Base-by-base conservation (phyloP, 805 yeast genomes). In the Candida maesae region DNA sequence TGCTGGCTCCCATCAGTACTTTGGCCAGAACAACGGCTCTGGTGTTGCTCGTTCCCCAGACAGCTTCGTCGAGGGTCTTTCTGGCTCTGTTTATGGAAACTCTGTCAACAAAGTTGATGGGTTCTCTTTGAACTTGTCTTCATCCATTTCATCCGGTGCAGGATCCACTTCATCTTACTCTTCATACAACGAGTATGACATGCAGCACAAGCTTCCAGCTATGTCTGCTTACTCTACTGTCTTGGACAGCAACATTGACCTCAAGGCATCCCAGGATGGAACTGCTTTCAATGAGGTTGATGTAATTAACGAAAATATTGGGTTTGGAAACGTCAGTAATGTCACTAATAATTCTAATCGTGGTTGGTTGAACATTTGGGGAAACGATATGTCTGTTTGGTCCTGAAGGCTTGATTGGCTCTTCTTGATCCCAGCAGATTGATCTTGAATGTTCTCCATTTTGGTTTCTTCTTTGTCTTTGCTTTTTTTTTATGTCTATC, bases 351-450 rank as follows among this genome's bases (percentile, higher is more conserved):
- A 38, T 31, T 33, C 51, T 25, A 39, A 36, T 34, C 39, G 48
- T 33, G 59, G 59, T 19, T 56, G 55, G 55, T 46, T 56, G 38
- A 56, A 56, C 35, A 56, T 56, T 30, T 56, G 61, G 61, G 59
- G 59, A 23, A 53, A 39, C 37, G 61, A 56, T 41, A 56, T 55
- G 61, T 55, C 59, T 12, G 61, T 56, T 43, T 56, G 61, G 61
- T 53, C 52, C 31, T 56, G 34, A 48, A 18, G 14, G 17, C 13
- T 26, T 8, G 21, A n/a, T n/a, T n/a, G n/a, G n/a, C n/a, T n/a
- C n/a, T n/a, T n/a, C n/a, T n/a, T n/a, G n/a, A n/a, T n/a, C n/a
- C n/a, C n/a, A n/a, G n/a, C n/a, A n/a, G n/a, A n/a, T n/a, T n/a
- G n/a, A n/a, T n/a, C n/a, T n/a, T n/a, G n/a, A n/a, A n/a, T n/a